These are phyloP conservation scores for Xylariaceae sp. DNA, from an alignment of 2,329 filamentous ascomycete species.

Conservation along the genomic window DNA sequence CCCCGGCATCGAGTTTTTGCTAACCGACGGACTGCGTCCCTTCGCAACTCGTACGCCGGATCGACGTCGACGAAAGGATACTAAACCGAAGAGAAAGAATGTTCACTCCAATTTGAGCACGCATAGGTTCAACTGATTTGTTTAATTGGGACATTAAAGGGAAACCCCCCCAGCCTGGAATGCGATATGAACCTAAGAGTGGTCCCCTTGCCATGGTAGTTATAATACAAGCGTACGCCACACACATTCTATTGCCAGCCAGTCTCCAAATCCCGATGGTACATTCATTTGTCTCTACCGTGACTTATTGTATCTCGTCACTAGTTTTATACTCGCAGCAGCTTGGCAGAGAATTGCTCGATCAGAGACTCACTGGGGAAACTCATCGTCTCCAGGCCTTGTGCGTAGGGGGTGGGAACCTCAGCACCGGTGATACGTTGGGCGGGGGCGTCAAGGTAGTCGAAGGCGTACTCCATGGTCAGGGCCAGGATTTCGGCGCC, in stretches of 20 bases:
- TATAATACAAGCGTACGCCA: background rate
- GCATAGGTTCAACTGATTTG: no score
- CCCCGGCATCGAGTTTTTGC: no score
- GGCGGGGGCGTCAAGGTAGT: constrained; percentile 92
- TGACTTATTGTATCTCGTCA: background rate
- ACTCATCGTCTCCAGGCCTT: constrained; percentile 87
- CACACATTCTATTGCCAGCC: background rate
- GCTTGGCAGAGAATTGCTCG: constrained; percentile 81
- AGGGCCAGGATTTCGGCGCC: constrained; percentile 88
- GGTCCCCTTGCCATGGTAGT: no score
- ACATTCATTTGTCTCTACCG: background rate
- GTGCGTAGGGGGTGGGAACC: constrained; percentile 92
- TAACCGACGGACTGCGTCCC: no score
- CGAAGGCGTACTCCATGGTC: constrained; percentile 96
- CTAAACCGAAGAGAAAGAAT: no score
- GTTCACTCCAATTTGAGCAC: no score
- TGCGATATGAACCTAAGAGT: no score
- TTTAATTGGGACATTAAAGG: no score
- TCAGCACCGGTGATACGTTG: constrained; percentile 94
- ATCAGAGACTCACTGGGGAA: constrained; percentile 92
- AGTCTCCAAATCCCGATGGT: background rate
- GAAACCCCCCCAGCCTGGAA: no score
- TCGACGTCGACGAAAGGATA: no score
- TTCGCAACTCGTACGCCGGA: no score
- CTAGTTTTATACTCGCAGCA: constrained; percentile 49